Conservation (phyloP, 2,329 filamentous ascomycete species). For the Fusarium anthophilum region DNA sequence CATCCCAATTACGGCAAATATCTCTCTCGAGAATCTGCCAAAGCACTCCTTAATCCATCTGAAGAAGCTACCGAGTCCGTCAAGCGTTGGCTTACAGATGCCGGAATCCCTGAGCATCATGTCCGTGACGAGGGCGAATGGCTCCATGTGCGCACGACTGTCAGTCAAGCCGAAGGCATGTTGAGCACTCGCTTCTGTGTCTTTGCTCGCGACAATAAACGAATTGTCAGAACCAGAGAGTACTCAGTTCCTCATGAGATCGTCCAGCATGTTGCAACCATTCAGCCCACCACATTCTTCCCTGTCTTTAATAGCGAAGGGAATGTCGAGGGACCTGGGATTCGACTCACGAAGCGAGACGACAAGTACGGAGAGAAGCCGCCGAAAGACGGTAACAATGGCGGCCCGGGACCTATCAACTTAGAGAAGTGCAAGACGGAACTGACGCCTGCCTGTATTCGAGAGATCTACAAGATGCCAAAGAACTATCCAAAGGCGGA, state of each 20-base stretch:
- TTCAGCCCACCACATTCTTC: slow-evolving; percentile 59
- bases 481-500: slow-evolving; percentile 63
- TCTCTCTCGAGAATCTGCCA: slow-evolving; percentile 58
- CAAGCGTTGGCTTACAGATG: slow-evolving; percentile 55
- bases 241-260: slow-evolving; percentile 52
- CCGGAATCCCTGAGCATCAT: slow-evolving; percentile 49
- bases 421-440: slow-evolving; percentile 47
- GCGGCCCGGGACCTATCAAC: slow-evolving; percentile 7
- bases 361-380: not conserved
- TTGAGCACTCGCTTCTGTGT: slow-evolving; percentile 57
- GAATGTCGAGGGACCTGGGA: not conserved
- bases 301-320: not conserved
- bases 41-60: slow-evolving; percentile 57
- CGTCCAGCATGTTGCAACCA: slow-evolving; percentile 50
- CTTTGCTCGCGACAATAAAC: slow-evolving; percentile 50
- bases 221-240: slow-evolving; percentile 51
- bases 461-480: slow-evolving; percentile 56
- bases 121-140: slow-evolving; percentile 50
- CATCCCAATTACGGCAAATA: slow-evolving; percentile 59
- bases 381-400: slow-evolving; percentile 21
- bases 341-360: not conserved
- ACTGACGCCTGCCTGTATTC: slow-evolving; percentile 57
- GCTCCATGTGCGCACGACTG: slow-evolving; percentile 54
- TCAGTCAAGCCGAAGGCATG: slow-evolving; percentile 54
- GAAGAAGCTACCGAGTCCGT: slow-evolving; percentile 52